Base-by-base conservation (phyloP, 768 basidiomycete genomes). In the Amanita fuliginea region DNA sequence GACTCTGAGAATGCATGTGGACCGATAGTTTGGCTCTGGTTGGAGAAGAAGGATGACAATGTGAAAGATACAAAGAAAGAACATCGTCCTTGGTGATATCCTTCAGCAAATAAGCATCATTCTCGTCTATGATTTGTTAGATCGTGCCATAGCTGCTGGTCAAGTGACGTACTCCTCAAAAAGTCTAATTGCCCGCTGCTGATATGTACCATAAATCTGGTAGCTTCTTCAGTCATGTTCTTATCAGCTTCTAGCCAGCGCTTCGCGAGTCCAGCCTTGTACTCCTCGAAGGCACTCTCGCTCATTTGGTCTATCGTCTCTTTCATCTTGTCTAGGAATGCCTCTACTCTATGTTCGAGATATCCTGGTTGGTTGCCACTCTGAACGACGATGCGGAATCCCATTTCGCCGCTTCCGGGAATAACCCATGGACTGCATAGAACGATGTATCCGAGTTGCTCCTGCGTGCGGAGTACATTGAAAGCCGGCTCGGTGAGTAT, bases 381-480 rank as follows among this genome's bases (percentile, higher is more conserved):
- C 67, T 99, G 96, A 26, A 98, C 76, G 6, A 92, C 69, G 47
- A 98, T 76, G 37, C 88, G 79, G 53, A 93, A 66, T 6, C 93
- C 92, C 53, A 78, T 74, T 53, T 85, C 77, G 40, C 77, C 81
- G 2, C 77, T 70, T n/a, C 86, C 84, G 36, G 74, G 60, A 37
- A 85, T 63, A 8, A 69, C 61, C 76, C 77, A 80, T 26, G 67
- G 60, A 1, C 71, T 69, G 54, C 78, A 81, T 7, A 72, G 76
- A 32, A 96, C 94, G 37, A 96, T 74, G 62, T 99, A 99, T 4
- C 96, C 96, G 1, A 99, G 74, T 64, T 99, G 96, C 60, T 98
- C 91, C 61, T 90, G 83, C 3, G 94, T 97, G 24, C 96, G 83
- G 26, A 99, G 76, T 19, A 82, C 70, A 60, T 95, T 83, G 67